Evolutionary conservation across 1,284 basidiomycete species (phyloP).

Genomic region (Tremellales sp.): DNA sequence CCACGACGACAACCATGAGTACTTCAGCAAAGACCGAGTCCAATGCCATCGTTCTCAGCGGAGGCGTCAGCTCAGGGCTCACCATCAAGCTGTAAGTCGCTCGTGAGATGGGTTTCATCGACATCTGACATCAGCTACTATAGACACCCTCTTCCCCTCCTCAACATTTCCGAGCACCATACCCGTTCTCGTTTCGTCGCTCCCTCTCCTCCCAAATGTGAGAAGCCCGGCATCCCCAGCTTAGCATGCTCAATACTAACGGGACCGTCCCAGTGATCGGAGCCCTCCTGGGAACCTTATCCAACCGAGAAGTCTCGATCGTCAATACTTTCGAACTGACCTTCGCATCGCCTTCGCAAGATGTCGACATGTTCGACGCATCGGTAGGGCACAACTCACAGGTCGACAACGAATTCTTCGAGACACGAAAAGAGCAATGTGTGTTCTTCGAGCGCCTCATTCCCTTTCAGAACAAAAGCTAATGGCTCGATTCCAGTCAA

Average conservation of each 20-base stretch:
- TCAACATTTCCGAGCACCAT: constrained; percentile 94
- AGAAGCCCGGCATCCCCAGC: constrained; percentile 2
- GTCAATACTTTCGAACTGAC: constrained; percentile 93
- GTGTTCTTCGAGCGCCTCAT: constrained; percentile 32
- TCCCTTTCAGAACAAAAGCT: constrained; percentile 1
- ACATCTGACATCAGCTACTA: constrained; percentile 9
- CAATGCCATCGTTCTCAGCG: constrained; percentile 6
- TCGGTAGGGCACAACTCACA: constrained; percentile 47
- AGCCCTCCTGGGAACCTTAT: constrained; percentile 89
- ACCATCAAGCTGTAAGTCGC: constrained; percentile 39
- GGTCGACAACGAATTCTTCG: constrained; percentile 77
- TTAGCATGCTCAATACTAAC: neutral
- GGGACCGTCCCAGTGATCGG: constrained; percentile 66
- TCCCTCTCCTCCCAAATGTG: constrained; percentile 14
- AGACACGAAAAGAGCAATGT: constrained; percentile 86
- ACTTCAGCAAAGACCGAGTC: neutral
- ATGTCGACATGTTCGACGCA: neutral
- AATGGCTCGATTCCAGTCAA: constrained; percentile 69
- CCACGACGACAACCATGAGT: neutral
- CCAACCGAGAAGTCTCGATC: constrained; percentile 89
- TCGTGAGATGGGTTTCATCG: neutral
- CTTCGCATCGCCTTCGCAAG: constrained; percentile 10
- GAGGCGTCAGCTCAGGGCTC: constrained; percentile 35
- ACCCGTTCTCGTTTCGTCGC: constrained; percentile 62
- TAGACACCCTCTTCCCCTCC: constrained; percentile 91